Base-by-base conservation (phyloP, 306 rosid species). In the Prunus padus region DNA sequence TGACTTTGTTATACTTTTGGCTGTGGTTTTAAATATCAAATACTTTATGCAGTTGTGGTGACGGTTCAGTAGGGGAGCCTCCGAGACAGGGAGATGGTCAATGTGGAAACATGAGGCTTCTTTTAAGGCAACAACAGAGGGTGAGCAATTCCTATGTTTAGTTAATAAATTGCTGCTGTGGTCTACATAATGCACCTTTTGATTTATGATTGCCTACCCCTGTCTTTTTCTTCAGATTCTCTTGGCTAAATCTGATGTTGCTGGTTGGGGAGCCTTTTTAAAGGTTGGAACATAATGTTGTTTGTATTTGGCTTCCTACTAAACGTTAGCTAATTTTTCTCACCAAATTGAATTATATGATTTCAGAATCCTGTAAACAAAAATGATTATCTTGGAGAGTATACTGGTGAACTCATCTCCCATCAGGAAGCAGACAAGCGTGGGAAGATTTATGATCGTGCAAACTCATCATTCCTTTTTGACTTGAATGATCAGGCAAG, bases 201-300 rank as follows among this genome's bases (percentile, higher is more conserved):
- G 61, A 74, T 20, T 50, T 50, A 67, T 70, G 55, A 52, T 67
- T 79, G 63, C 74, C 45, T 64, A 60, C 73, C 74, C 72, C 22
- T 71, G 65, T 30, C 30, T 80, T 79, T 75, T 72, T 64, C 49
- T 65, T 72, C 87, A 95, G 98, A 92, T 92, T 86, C 96, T 95
- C 73, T 83, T 95, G 85, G 92, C 88, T 25, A 90, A 89, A 83
- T 95, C 98, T 70, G 98, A 95, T 87, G 90, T 95, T 82, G 96
- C 97, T 64, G 98, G 98, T 82, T 95, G 98, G 98, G 98, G 98
- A 77, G 98, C 98, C 50, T 95, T 95, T 80, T 81, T 95, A 76
- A 95, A 95, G 98, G 98, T 95, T 60, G 13, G 71, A 67, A 76
- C 71, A 64, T 72, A 64, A 50, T 40, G 62, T n/a, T 26, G 30